Percentiles rank a stretch among this genome's conserved stretches.
These are phyloP conservation scores for Daldinia concentrica DNA, from an alignment of 495 filamentous ascomycete genomes.

Conservation along the genomic window DNA sequence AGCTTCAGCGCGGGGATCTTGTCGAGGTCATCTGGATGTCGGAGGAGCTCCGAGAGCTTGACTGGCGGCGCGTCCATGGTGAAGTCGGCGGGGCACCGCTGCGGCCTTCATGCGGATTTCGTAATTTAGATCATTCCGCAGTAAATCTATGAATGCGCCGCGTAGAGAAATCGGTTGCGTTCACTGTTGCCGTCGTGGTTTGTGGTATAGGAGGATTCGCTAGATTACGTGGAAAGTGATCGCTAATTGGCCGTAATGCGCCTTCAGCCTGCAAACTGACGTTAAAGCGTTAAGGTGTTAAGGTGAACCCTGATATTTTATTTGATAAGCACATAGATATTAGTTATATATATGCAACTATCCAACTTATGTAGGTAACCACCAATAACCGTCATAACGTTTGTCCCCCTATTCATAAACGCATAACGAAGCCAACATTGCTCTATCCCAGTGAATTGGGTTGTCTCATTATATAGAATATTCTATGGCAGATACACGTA, in stretches of 20 bases:
- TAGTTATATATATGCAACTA: background rate
- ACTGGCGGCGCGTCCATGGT: slow-evolving; percentile 65
- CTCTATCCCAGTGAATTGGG: no score
- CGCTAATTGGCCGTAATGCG: background rate
- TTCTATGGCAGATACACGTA: background rate
- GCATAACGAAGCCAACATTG: no score
- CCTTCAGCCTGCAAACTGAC: background rate
- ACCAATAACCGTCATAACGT: no score
- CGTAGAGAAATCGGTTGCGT: background rate
- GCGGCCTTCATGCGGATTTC: slow-evolving; percentile 35
- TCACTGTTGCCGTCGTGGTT: background rate
- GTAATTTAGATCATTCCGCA: slow-evolving; percentile 46
- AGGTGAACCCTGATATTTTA: background rate
- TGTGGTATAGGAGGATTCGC: background rate
- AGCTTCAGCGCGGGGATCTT: slow-evolving; percentile 90
- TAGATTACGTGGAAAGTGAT: background rate
- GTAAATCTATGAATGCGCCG: background rate
- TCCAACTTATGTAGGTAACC: background rate
- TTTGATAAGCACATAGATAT: background rate
- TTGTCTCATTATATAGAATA: background rate
- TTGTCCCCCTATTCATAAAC: no score
- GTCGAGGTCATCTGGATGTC: slow-evolving; percentile 87
- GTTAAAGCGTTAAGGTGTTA: no score
- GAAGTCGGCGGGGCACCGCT: slow-evolving; percentile 40
- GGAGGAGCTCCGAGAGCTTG: slow-evolving; percentile 78